phyloP scores from a whole-genome alignment of 2,329 filamentous ascomycete genomes.

The Podosphaera leucotricha region DNA sequence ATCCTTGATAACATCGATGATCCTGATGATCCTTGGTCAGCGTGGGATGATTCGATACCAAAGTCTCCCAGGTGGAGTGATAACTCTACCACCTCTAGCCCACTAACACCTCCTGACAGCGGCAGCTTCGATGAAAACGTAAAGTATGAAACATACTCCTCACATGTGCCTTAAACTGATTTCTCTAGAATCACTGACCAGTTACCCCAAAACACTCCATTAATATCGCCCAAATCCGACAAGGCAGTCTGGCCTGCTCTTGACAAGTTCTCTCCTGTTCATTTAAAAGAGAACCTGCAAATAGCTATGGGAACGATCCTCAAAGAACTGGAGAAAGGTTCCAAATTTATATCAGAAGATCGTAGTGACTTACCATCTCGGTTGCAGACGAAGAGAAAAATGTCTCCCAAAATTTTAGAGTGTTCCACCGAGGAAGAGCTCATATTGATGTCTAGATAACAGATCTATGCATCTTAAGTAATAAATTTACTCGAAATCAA shows the following conservation, averaged over 20 bases:
- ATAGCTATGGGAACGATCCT: slow-evolving; percentile 67
- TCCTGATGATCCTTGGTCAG: slow-evolving; percentile 38
- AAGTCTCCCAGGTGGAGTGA: slow-evolving; percentile 39
- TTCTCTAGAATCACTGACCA: slow-evolving; percentile 8
- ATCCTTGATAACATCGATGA: slow-evolving; percentile 7
- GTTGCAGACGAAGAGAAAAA: slow-evolving; percentile 15
- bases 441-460: slow-evolving; percentile 9
- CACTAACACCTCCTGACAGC: slow-evolving; percentile 10
- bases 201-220: slow-evolving; percentile 5
- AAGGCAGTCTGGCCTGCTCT: slow-evolving; percentile 18
- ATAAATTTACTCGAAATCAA: neutral
- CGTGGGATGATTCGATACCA: slow-evolving; percentile 34
- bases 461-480: neutral
- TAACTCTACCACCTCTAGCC: slow-evolving; percentile 16
- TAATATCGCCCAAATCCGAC: slow-evolving; percentile 9
- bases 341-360: slow-evolving; percentile 26
- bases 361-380: slow-evolving; percentile 2
- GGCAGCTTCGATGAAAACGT: slow-evolving; percentile 8
- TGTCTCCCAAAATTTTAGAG: neutral
- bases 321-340: slow-evolving; percentile 72
- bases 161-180: slow-evolving; percentile 4
- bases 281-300: slow-evolving; percentile 56
- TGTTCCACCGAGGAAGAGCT: slow-evolving; percentile 14
- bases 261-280: slow-evolving; percentile 36
- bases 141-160: slow-evolving; percentile 8